These are phyloP conservation scores for Seminavis robusta DNA, from an alignment of 108 stramenopile genomes.

Conservation along the genomic window DNA sequence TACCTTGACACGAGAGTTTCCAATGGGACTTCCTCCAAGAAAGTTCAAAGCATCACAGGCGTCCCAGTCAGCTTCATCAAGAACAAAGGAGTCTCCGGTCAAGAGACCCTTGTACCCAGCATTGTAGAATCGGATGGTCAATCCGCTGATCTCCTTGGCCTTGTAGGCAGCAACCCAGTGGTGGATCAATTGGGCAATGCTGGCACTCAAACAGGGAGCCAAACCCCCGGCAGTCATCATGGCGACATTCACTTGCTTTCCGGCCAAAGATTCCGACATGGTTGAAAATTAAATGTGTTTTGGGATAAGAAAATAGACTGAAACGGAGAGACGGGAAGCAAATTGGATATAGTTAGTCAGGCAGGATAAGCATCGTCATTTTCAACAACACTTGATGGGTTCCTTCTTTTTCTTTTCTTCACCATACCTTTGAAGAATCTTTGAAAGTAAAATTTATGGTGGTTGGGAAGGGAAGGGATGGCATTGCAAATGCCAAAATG, in stretches of 20 bases:
- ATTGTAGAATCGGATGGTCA: conserved; percentile 75
- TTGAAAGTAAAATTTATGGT: no score
- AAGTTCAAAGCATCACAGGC: conserved; percentile 54
- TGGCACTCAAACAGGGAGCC: conserved; percentile 77
- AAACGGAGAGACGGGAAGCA: no score
- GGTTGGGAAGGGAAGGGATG: no score
- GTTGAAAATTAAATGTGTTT: no score
- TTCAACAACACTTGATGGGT: no score
- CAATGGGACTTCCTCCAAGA: conserved; percentile 79
- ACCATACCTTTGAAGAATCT: no score
- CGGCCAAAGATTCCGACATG: no score
- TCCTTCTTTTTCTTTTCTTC: no score
- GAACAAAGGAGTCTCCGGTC: conserved; percentile 66
- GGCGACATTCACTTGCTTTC: conserved; percentile 72
- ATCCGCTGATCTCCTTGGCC: conserved; percentile 56
- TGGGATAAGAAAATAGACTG: no score
- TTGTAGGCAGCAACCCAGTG: conserved; percentile 66
- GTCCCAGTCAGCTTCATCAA: conserved; percentile 56
- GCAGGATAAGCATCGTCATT: no score
- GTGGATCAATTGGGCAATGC: conserved; percentile 63
- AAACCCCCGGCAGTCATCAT: conserved; percentile 86
- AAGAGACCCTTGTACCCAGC: conserved; percentile 85
- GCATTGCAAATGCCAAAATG: no score
- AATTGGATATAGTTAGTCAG: no score
- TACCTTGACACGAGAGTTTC: conserved; percentile 89